Conservation (phyloP, 768 basidiomycete genomes). For the Coprinellus aureogranulatus region DNA sequence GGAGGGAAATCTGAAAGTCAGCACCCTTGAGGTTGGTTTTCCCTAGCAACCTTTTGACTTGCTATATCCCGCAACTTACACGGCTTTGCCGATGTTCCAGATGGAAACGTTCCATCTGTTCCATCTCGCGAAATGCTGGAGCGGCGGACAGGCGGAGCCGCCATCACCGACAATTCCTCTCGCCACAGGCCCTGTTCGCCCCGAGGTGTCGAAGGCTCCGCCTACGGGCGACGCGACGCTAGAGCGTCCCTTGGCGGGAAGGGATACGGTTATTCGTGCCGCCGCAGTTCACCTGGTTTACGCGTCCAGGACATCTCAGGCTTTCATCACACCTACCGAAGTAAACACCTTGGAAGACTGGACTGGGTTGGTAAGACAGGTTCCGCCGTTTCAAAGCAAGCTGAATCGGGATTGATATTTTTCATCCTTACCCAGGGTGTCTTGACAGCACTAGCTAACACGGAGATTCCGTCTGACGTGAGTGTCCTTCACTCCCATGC, state of each 20-base stretch:
- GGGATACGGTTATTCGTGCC: slow-evolving; percentile 54
- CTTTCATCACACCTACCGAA: slow-evolving; percentile 70
- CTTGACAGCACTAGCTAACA: slow-evolving; percentile 52
- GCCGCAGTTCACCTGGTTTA: slow-evolving; percentile 82
- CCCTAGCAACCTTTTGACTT: neutral
- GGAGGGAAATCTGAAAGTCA: slow-evolving; percentile 47
- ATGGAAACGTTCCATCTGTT: slow-evolving; percentile 86
- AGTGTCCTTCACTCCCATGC: slow-evolving; percentile 22
- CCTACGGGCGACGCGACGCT: slow-evolving; percentile 20
- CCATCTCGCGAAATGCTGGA: slow-evolving; percentile 76
- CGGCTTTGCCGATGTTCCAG: slow-evolving; percentile 31
- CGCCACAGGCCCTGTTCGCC: slow-evolving; percentile 42
- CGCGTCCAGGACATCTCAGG: slow-evolving; percentile 67
- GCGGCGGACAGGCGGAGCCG: slow-evolving; percentile 25
- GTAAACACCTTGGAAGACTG: slow-evolving; percentile 61
- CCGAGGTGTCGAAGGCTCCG: slow-evolving; percentile 30
- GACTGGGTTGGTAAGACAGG: slow-evolving; percentile 45
- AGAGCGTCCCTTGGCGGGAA: slow-evolving; percentile 15
- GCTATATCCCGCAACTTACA: neutral
- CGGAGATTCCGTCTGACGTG: slow-evolving; percentile 51
- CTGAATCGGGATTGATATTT: slow-evolving; percentile 1
- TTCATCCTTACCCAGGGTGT: slow-evolving; percentile 42
- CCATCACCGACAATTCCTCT: slow-evolving; percentile 38
- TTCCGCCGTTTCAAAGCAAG: slow-evolving; percentile 3
- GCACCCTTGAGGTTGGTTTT: slow-evolving; percentile 67